Evolutionary conservation across 1,139 yeast genomes (phyloP).

Genomic region (Sporopachydermia cereana): DNA sequence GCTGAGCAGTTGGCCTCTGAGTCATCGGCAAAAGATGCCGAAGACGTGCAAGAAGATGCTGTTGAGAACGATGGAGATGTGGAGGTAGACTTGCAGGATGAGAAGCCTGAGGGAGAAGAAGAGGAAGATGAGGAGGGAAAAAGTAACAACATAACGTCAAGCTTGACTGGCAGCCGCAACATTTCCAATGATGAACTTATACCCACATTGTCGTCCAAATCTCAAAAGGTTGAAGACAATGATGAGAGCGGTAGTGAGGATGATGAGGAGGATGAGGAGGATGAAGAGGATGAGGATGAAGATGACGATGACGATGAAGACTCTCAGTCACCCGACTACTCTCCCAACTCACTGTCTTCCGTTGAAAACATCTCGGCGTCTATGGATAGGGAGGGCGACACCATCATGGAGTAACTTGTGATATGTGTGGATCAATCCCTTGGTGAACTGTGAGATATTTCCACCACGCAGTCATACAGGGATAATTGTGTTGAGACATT

Average conservation of each 20-base stretch:
- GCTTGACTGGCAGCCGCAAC: no score
- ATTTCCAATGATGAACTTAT: no score
- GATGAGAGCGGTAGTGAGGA: slow-evolving; percentile 8
- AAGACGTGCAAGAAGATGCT: slow-evolving; percentile 11
- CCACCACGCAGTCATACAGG: no score
- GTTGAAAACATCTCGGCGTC: background rate
- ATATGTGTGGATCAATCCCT: no score
- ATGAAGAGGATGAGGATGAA: slow-evolving; percentile 11
- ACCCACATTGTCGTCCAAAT: no score
- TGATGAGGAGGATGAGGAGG: slow-evolving; percentile 10
- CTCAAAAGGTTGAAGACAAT: slow-evolving; percentile 2
- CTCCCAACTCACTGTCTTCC: no score
- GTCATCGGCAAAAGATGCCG: slow-evolving; percentile 8
- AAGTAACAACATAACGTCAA: no score
- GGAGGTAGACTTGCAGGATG: no score
- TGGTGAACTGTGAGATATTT: no score
- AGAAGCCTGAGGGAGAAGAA: slow-evolving; percentile 10
- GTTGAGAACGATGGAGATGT: slow-evolving; percentile 15
- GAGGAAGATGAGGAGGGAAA: slow-evolving; percentile 14
- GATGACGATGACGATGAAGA: slow-evolving; percentile 8
- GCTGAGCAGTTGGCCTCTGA: slow-evolving; percentile 20
- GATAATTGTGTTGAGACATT: no score
- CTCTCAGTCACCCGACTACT: no score
- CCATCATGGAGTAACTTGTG: slow-evolving; percentile 6
- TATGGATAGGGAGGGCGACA: background rate